Evolutionary conservation across 352 stramenopile species (phyloP), one percentile per base, ranked within the genome.

Genomic region (Phytophthora fragariaefolia): DNA sequence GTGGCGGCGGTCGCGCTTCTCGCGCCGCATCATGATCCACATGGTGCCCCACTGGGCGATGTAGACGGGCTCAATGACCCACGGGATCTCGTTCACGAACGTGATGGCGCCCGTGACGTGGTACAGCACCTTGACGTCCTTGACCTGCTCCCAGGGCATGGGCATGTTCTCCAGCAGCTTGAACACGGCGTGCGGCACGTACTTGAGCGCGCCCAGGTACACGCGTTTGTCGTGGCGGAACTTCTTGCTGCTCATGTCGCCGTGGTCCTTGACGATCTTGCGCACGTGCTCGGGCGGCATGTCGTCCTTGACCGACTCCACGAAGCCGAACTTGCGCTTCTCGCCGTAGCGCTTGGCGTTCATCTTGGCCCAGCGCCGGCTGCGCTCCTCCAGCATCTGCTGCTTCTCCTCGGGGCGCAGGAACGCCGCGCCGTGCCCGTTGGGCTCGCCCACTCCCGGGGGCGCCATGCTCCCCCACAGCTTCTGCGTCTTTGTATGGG

Each of bases 151-250:
- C 98, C 98, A 99, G 3, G 98, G 98, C 98, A 99, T 99, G 45
- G 98, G 98, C 93, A 99, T 99, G 77, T 99, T 99, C 85, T 99
- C 98, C 52, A 99, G 77, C 43, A 99, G 80, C 85, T 99, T 99
- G 74, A 98, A 99, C 36, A 99, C 90, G 17, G 98, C 96, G 73
- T 99, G 98, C 12, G 98, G 98, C 23, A 99, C 96, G 76, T 99
- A 99, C 78, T 99, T 99, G 45, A 99, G 83, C 40, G 98, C 98
- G n/a, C 98, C 98, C 0, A 99, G 74, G 74, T 99, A 99, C 26
- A 99, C 91, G 50, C 98, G 89, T 78, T 99, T 99, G 79, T 99
- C 98, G 63, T 98, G 91, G 18, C 96, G 91, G 73, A 99, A 99
- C 64, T 99, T 99, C 82, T 99, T 99, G 50, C 93, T 98, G 58